A percentile compares a stretch with the other conserved stretches of the same genome.
phyloP scores from a whole-genome alignment of 139 green algal genomes.

The Chlorella sp. region DNA sequence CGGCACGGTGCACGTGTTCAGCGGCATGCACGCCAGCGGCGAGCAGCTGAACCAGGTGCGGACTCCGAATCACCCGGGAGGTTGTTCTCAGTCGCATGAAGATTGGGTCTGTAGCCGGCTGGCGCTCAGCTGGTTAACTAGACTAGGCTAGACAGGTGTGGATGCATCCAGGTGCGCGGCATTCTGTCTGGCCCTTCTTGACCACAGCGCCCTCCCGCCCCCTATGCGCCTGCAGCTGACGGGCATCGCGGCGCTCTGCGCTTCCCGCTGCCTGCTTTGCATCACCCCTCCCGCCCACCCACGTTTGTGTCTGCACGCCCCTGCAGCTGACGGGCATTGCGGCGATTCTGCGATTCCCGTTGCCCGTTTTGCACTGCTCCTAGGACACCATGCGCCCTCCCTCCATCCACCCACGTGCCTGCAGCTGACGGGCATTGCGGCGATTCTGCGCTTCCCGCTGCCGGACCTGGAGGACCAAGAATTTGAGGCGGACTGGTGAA shows the following conservation, averaged over 20 bases:
- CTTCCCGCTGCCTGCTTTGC: constrained; percentile 94
- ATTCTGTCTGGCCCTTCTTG: too few species aligned
- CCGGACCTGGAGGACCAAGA: constrained; percentile 87
- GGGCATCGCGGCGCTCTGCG: constrained; percentile 89
- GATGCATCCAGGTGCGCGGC: too few species aligned
- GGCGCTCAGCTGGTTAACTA: too few species aligned
- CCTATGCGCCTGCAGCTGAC: constrained; percentile 50
- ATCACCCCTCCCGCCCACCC: too few species aligned
- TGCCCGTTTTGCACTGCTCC: constrained; percentile 93
- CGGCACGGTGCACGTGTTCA: constrained; percentile 89
- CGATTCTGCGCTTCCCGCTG: constrained; percentile 91
- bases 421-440: constrained; percentile 84
- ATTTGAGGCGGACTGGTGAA: constrained; percentile 32
- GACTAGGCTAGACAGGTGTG: too few species aligned
- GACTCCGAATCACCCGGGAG: too few species aligned
- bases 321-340: constrained; percentile 88
- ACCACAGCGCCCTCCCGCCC: too few species aligned
- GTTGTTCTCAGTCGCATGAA: too few species aligned
- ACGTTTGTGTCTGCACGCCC: too few species aligned
- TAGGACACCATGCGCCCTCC: too few species aligned
- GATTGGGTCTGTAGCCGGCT: too few species aligned
- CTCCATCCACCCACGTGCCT: too few species aligned
- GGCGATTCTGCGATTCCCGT: constrained; percentile 89
- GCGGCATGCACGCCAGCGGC: constrained; percentile 69
- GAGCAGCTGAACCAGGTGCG: constrained; percentile 83